phyloP scores from a whole-genome alignment of 1,139 yeast genomes.

The Candida pseudoviswanathii region DNA sequence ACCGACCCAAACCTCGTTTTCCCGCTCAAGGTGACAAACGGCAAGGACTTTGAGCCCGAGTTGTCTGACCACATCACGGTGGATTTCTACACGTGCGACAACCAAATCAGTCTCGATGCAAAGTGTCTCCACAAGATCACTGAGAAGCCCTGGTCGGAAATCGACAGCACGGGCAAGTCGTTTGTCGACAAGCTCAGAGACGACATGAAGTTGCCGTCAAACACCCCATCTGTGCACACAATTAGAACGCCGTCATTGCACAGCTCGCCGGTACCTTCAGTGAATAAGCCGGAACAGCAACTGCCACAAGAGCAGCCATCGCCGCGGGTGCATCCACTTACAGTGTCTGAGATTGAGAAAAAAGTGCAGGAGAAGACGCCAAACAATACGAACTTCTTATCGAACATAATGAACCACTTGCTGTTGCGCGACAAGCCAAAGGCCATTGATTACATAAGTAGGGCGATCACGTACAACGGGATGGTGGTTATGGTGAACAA shows the following conservation, averaged over 20 bases:
- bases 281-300: neutral
- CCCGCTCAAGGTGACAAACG: slow-evolving; percentile 35
- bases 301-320: neutral
- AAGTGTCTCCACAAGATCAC: slow-evolving; percentile 39
- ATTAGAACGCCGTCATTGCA: neutral
- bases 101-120: slow-evolving; percentile 47
- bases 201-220: slow-evolving; percentile 37
- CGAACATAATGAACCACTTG: slow-evolving; percentile 30
- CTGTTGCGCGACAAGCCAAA: slow-evolving; percentile 36
- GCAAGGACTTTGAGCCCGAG: slow-evolving; percentile 34
- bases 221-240: slow-evolving; percentile 11
- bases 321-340: slow-evolving; percentile 9
- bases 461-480: slow-evolving; percentile 43
- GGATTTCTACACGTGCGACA: slow-evolving; percentile 47
- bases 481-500: slow-evolving; percentile 46
- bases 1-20: slow-evolving; percentile 45
- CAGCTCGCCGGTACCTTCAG: neutral
- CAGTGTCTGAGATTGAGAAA: slow-evolving; percentile 12
- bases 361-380: slow-evolving; percentile 7
- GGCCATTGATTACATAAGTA: slow-evolving; percentile 46
- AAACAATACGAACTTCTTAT: slow-evolving; percentile 17
- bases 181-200: slow-evolving; percentile 46
- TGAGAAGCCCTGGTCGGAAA: slow-evolving; percentile 47
- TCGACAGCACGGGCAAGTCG: slow-evolving; percentile 37
- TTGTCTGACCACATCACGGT: slow-evolving; percentile 34